Evolutionary conservation across 176 grass and related monocot species (phyloP).

Genomic region (Cenchrus americanus): DNA sequence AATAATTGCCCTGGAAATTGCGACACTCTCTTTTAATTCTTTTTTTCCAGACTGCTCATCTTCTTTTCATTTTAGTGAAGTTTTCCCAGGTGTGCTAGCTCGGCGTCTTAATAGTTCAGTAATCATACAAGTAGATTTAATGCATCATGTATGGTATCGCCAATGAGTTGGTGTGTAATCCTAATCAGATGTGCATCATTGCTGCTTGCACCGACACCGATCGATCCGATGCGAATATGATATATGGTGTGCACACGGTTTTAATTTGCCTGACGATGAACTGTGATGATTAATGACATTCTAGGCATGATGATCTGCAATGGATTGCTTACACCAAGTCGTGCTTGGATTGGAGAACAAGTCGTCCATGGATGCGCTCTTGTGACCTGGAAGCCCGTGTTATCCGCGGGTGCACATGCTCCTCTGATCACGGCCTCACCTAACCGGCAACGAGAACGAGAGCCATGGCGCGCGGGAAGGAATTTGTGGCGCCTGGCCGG

Average conservation of each 20-base stretch:
- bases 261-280: neutral
- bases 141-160: neutral
- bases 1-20: no score
- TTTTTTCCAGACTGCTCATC: neutral
- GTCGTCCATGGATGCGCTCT: neutral
- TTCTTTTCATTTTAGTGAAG: neutral
- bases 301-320: neutral
- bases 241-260: neutral
- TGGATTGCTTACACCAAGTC: conserved; percentile 12
- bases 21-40: no score
- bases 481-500: neutral
- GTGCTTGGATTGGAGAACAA: conserved; percentile 2
- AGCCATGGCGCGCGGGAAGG: conserved; percentile 3
- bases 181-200: neutral
- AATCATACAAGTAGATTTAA: no score
- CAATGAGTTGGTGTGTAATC: neutral
- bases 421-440: conserved; percentile 1
- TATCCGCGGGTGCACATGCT: conserved; percentile 47
- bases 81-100: neutral
- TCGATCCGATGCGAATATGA: neutral
- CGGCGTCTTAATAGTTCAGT: no score
- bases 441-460: neutral
- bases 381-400: conserved; percentile 8
- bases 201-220: neutral
- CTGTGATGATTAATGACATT: neutral